Evolutionary conservation across 75 land plant genomes (phyloP), one percentile per base, ranked within the genome.

Genomic region (Pseudotsuga menziesii): DNA sequence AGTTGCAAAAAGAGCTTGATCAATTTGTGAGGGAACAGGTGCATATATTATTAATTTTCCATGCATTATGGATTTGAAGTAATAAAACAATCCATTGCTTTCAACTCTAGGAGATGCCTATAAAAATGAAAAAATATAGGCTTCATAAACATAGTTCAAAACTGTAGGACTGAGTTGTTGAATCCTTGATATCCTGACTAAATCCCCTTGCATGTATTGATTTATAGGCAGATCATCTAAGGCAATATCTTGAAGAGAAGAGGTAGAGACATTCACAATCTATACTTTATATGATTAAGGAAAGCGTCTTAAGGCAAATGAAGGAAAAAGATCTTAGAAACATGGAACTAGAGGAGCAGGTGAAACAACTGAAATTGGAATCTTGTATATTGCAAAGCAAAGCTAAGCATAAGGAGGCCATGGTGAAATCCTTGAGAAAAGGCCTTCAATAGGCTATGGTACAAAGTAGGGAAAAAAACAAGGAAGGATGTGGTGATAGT

Each of bases 291-390:
- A 83, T 81, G 29, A 82, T 90, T 70, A 91, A 89, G 80, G 82
- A 79, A 58, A 54, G 80, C 11, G 83, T 81, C 15, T 64, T 79
- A 8, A 73, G 83, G 70, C 23, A 80, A 58, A 74, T 93, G 61
- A 60, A 87, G 36, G 93, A 87, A 69, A 91, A 83, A 76, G 88
- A 88, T 52, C 76, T 85, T 58, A 82, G 85, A 9, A 82, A 83
- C 78, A 74, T 80, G 39, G 95, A 91, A 75, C 83, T 93, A 32
- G 95, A 93, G 73, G 89, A 88, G 72, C 81, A 86, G 41, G 85
- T 84, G 39, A 85, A 83, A 22, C 91, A 83, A 29, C 78, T 91
- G 56, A 67, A 74, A 62, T 66, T 75, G 73, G 93, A 93, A 78
- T 76, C 86, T 66, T 85, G 81, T 44, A 76, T 81, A 41, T 91